These are phyloP conservation scores for Amaranthus hypochondriacus DNA, from an alignment of 148 eudicot genomes.

Conservation along the genomic window DNA sequence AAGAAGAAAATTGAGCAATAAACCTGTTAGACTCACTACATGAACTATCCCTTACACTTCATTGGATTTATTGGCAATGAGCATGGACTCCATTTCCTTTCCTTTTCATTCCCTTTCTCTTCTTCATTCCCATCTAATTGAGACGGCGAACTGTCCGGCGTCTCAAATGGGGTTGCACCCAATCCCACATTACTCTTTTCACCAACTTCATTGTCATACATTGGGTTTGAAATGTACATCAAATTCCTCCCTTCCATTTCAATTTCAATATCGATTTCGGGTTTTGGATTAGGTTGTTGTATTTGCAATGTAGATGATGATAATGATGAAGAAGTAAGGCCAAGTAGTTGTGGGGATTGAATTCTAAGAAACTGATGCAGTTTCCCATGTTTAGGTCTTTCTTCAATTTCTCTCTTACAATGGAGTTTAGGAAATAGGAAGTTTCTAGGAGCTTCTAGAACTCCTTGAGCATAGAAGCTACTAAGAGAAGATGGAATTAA, in stretches of 20 bases:
- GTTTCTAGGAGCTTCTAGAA: constrained; percentile 64
- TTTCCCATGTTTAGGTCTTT: constrained; percentile 19
- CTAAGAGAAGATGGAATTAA: constrained; percentile 36
- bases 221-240: constrained; percentile 76
- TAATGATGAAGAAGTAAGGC: constrained; percentile 23
- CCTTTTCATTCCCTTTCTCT: not conserved
- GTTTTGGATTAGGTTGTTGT: not conserved
- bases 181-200: constrained; percentile 19
- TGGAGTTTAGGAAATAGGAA: constrained; percentile 53
- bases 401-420: constrained; percentile 16
- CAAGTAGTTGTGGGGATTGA: constrained; percentile 26
- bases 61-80: constrained; percentile 52
- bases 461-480: constrained; percentile 60
- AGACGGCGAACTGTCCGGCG: constrained; percentile 74
- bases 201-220: constrained; percentile 42
- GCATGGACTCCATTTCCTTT: not conserved
- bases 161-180: constrained; percentile 63
- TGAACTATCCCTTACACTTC: constrained; percentile 52
- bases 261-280: constrained; percentile 7
- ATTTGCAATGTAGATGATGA: constrained; percentile 22
- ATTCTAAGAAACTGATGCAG: constrained; percentile 32
- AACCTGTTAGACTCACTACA: constrained; percentile 44
- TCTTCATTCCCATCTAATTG: constrained; percentile 33
- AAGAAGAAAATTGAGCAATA: constrained; percentile 41
- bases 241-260: constrained; percentile 15